phyloP scores from a whole-genome alignment of 2,329 filamentous ascomycete species.

The Fusarium tanahbumbuense region DNA sequence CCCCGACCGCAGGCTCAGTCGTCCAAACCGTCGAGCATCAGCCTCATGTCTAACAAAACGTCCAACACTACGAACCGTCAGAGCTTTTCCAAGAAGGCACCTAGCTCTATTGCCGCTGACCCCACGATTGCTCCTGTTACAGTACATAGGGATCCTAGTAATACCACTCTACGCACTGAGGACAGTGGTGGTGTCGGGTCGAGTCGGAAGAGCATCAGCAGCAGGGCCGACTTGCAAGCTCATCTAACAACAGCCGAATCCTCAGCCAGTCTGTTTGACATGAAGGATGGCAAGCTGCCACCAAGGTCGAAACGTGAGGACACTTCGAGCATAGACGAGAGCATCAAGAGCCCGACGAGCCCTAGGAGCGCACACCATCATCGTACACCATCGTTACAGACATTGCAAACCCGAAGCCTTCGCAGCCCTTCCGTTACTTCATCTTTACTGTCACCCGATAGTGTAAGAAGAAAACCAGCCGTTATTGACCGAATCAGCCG shows the following conservation, averaged over 20 bases:
- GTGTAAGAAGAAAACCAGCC: conserved; percentile 58
- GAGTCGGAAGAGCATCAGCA: conserved; percentile 56
- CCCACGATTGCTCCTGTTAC: conserved; percentile 63
- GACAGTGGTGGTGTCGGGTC: conserved; percentile 55
- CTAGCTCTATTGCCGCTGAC: conserved; percentile 56
- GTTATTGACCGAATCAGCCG: conserved; percentile 68
- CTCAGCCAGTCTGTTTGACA: conserved; percentile 54
- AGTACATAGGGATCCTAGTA: conserved; percentile 60
- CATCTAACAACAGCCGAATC: conserved; percentile 52
- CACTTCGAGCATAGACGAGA: conserved; percentile 59
- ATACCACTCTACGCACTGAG: conserved; percentile 57
- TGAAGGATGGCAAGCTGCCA: conserved; percentile 51
- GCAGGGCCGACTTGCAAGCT: conserved; percentile 56
- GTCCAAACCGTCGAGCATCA: conserved; percentile 62
- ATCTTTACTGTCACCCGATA: conserved; percentile 53
- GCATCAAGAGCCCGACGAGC: conserved; percentile 60
- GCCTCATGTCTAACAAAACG: conserved; percentile 59
- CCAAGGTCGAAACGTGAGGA: conserved; percentile 57
- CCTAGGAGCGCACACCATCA: conserved; percentile 54
- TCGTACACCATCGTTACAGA: conserved; percentile 51
- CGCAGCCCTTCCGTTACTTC: conserved; percentile 52
- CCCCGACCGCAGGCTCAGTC: conserved; percentile 56
- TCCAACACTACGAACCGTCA: conserved; percentile 55
- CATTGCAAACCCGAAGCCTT: conserved; percentile 52
- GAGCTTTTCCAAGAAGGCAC: conserved; percentile 57